Base-by-base conservation (phyloP, 139 green algal species). In the Chlamydomonas sp. region DNA sequence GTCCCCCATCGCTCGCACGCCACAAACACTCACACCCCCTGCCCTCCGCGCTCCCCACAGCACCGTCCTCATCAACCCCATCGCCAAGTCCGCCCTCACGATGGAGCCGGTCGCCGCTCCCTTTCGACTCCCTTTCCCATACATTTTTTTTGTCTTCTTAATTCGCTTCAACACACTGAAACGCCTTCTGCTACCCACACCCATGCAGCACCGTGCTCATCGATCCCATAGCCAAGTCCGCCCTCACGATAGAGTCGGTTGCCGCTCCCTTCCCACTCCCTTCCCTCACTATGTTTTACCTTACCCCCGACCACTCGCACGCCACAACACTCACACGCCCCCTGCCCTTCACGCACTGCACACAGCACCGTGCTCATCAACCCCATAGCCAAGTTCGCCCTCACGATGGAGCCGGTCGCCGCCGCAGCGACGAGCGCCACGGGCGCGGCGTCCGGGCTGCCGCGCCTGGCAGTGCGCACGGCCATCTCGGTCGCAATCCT, bases 321-420 rank as follows among this genome's bases (percentile, higher is more conserved):
- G n/a, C n/a, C n/a, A n/a, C n/a, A n/a, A n/a, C n/a, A n/a, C n/a
- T n/a, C n/a, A n/a, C n/a, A n/a, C n/a, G n/a, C n/a, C n/a, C n/a
- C 69, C n/a, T 69, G 35, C n/a, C n/a, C n/a, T n/a, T n/a, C n/a
- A n/a, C n/a, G n/a, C n/a, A n/a, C n/a, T n/a, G n/a, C n/a, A n/a
- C n/a, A n/a, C n/a, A n/a, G n/a, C 57, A 64, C 79, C 33, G 70
- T 83, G 36, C 77, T 83, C 29, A 54, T 87, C 49, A 87, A 82
- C 76, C 85, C 85, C 20, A 69, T 88, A 43, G 75, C 83, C 47
- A 88, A 88, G 39, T 88, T 88, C 59, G 85, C 83, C 3, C 48
- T 91, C 0, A 91, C 85, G 6, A 78, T 89, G 70, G 85, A 91
- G 74, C 83, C 85, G 0, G 77, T 85, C n/a, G 76, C 71, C 10